Percentiles rank a stretch among this genome's conserved stretches.
phyloP scores from a whole-genome alignment of 2,329 filamentous ascomycete genomes.

The Phyllosticta citribraziliensis region DNA sequence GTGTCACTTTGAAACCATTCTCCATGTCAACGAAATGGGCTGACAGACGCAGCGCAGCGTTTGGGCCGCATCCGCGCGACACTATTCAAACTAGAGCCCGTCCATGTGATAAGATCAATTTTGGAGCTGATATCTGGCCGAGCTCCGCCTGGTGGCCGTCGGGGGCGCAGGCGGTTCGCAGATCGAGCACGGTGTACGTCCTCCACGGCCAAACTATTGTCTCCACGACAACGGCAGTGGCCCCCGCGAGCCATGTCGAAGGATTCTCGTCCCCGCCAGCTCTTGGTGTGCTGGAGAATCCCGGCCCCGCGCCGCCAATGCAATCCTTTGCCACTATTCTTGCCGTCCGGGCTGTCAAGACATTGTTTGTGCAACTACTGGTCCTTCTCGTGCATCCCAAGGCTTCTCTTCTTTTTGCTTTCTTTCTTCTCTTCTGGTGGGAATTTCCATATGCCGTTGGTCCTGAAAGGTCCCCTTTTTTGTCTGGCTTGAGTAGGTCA shows the following conservation, averaged over 20 bases:
- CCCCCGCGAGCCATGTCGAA: not conserved
- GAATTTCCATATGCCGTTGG: not conserved
- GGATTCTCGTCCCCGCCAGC: not conserved
- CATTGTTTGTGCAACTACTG: not conserved
- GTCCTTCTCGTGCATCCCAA: not conserved
- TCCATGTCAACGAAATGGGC: not conserved
- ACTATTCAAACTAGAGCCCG: not conserved
- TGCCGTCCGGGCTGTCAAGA: not conserved
- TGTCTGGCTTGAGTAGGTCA: not conserved
- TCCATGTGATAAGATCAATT: not conserved
- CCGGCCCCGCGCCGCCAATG: not conserved
- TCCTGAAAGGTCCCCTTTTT: not conserved
- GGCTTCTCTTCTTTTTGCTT: not conserved
- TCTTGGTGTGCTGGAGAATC: not conserved
- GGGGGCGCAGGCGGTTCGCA: not conserved
- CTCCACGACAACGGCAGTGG: not conserved
- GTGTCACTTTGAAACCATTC: not conserved
- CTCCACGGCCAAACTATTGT: not conserved
- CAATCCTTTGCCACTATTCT: not conserved
- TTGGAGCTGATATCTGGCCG: not conserved
- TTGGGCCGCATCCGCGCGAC: not conserved
- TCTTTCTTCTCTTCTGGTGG: not conserved
- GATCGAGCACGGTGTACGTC: not conserved
- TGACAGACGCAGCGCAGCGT: not conserved
- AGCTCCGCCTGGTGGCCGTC: not conserved